These are phyloP conservation scores for Hygrocybe punicea DNA, from an alignment of 768 basidiomycete genomes.

Conservation along the genomic window DNA sequence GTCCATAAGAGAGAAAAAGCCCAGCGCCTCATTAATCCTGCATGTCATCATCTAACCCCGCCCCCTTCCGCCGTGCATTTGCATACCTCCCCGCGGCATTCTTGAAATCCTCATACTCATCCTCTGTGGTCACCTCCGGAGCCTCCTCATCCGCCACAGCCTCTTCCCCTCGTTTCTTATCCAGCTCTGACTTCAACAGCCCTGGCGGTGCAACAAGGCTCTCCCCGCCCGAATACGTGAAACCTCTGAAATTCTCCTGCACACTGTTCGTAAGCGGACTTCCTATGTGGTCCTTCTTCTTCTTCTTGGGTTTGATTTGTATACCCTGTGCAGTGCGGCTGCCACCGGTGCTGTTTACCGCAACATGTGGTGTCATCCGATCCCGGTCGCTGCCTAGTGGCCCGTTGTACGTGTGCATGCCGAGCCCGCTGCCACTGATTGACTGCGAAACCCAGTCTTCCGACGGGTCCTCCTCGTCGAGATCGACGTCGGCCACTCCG, in stretches of 20 bases:
- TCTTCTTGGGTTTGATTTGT: slow-evolving; percentile 50
- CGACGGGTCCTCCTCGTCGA: slow-evolving; percentile 64
- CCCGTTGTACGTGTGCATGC: slow-evolving; percentile 65
- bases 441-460: slow-evolving; percentile 63
- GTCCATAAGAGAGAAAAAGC: not conserved
- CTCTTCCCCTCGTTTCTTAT: slow-evolving; percentile 16
- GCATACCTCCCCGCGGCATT: slow-evolving; percentile 71
- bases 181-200: slow-evolving; percentile 28
- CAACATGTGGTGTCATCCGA: slow-evolving; percentile 9
- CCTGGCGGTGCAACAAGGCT: slow-evolving; percentile 51
- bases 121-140: slow-evolving; percentile 58
- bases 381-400: slow-evolving; percentile 64
- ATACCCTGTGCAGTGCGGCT: slow-evolving; percentile 36
- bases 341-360: not conserved
- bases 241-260: slow-evolving; percentile 95
- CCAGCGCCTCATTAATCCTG: too few species aligned
- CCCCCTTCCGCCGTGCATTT: slow-evolving; percentile 47
- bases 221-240: slow-evolving; percentile 81
- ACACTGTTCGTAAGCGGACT: slow-evolving; percentile 86
- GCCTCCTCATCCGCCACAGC: slow-evolving; percentile 51
- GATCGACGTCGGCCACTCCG: slow-evolving; percentile 45
- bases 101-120: slow-evolving; percentile 68
- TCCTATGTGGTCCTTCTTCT: slow-evolving; percentile 46
- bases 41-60: slow-evolving; percentile 38
- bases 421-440: slow-evolving; percentile 35